Base-by-base conservation (phyloP, 2,329 filamentous ascomycete species). In the Microdochium nivale region DNA sequence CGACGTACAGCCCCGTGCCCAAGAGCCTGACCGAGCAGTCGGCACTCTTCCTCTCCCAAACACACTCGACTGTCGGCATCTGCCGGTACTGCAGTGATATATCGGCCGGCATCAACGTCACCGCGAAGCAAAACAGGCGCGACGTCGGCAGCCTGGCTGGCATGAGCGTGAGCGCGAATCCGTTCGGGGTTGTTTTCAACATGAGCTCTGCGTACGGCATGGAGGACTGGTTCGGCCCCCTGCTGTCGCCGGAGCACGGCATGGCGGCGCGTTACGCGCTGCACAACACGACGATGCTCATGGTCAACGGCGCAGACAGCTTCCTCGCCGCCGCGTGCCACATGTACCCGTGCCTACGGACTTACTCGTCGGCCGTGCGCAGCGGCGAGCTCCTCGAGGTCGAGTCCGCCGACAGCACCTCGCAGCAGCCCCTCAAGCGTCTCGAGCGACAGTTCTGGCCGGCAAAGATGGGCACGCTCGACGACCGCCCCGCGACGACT, bases 321-420 rank as follows among this genome's bases (percentile, higher is more conserved):
- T 52, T 50, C n/a, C 25, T 56, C 13, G 54, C 56, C 19, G 33
- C 53, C 1, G 48, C 54, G 1, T 59, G 57, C 49, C 33, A 43
- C 1, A 48, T 59, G 9, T 59, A 59, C 24, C 54, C 57, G 3
- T 59, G 57, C 21, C 53, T 59, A 49, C 53, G 55, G 37, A 51
- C 56, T 23, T 59, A 51, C 47, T 47, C n/a, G 10, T 51, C 49
- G 0, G n/a, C n/a, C 14, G 55, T 51, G 16, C 23, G 25, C 16
- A 25, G 46, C 11, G 47, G 52, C 35, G 25, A 33, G 7, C 54
- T 54, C 2, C 33, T 27, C 14, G 56, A 58, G 49, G 40, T 27
- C n/a, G 21, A 56, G 32, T 32, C 56, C 21, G 24, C 14, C 7
- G 51, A 51, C 1, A 24, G 37, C 23, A 21, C 49, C 9, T 48